Evolutionary conservation across 2,329 filamentous ascomycete genomes (phyloP).

Genomic region (Scytalidium lignicola): DNA sequence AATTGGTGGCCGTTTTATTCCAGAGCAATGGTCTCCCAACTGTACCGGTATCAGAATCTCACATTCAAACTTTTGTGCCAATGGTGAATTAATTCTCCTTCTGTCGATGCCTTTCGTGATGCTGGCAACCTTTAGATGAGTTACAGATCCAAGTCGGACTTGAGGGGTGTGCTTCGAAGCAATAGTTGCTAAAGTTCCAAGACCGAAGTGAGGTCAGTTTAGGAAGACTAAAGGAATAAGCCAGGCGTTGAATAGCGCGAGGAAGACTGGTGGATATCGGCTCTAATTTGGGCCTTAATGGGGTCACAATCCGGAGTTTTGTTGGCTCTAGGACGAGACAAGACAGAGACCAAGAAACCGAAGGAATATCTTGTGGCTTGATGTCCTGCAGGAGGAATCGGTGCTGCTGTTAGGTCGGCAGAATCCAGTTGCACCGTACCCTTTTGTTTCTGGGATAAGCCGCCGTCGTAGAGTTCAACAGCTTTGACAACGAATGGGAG

Average conservation of each 20-base stretch:
- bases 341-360: slow-evolving; percentile 7
- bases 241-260: slow-evolving; percentile 16
- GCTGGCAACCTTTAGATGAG: too few relatives aligned
- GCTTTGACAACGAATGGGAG: slow-evolving; percentile 20
- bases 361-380: slow-evolving; percentile 21
- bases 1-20: neutral
- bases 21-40: neutral
- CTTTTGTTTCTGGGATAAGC: slow-evolving; percentile 18
- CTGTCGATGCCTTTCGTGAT: neutral
- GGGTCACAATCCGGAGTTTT: neutral
- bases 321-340: neutral
- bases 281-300: neutral
- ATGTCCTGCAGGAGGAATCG: slow-evolving; percentile 15
- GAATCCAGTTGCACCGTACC: slow-evolving; percentile 11
- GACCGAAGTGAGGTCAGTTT: slow-evolving; percentile 14
- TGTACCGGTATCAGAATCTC: neutral
- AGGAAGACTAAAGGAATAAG: slow-evolving; percentile 16
- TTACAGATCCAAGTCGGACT: neutral
- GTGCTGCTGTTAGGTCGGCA: slow-evolving; percentile 22
- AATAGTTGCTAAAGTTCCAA: neutral
- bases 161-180: neutral
- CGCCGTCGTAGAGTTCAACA: slow-evolving; percentile 19
- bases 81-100: neutral
- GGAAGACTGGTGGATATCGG: slow-evolving; percentile 10
- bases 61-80: neutral